These are phyloP conservation scores for Russula brevipes DNA, from an alignment of 768 basidiomycete genomes.

Conservation along the genomic window DNA sequence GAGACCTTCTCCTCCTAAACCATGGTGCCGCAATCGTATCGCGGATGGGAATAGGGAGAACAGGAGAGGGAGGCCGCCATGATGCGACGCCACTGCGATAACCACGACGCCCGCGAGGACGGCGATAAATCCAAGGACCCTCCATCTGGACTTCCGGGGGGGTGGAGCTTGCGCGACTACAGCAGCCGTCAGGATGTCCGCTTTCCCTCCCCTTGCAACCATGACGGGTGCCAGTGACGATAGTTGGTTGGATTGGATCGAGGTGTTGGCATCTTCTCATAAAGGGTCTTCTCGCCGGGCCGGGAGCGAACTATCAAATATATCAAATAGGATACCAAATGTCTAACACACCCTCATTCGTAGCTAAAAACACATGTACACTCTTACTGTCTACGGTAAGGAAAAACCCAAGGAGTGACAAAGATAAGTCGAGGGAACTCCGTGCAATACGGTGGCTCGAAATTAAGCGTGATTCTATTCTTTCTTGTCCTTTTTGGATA, in stretches of 20 bases:
- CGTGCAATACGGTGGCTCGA: neutral
- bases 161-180: neutral
- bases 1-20: neutral
- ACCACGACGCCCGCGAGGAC: neutral
- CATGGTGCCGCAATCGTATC: neutral
- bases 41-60: neutral
- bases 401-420: no score
- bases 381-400: neutral
- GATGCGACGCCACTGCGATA: neutral
- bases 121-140: neutral
- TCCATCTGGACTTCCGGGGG: neutral
- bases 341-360: no score
- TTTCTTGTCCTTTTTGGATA: conserved; percentile 24
- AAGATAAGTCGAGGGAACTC: neutral
- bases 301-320: no score
- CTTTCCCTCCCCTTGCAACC: neutral
- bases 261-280: no score
- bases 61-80: neutral
- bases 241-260: neutral
- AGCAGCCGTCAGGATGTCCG: neutral
- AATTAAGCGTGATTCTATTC: neutral
- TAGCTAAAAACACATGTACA: no score
- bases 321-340: no score
- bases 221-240: neutral
- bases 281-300: no score